Base-by-base conservation (phyloP, 1,284 basidiomycete genomes). In the Sanguinoderma infundibulare region DNA sequence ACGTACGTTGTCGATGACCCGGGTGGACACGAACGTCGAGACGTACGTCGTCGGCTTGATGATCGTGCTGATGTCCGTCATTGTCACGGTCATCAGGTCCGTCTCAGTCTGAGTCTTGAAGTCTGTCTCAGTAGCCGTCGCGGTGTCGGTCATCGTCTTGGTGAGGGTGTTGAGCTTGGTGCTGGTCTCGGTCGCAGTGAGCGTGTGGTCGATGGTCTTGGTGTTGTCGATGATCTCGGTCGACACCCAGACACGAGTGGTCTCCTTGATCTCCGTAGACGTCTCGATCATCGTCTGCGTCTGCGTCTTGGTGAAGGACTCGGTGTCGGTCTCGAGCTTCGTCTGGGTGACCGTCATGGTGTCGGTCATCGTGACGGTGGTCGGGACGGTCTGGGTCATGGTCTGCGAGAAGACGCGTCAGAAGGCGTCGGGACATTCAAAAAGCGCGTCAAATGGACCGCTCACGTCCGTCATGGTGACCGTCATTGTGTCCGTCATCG, bases 151-250 rank as follows among this genome's bases (percentile, higher is more conserved):
- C 49, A 69, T 63, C 17, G 77, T 78, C 73, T 78, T 72, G 47
- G 87, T 85, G 75, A 84, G 84, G 70, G 83, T 71, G 68, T 83
- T 79, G 67, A 80, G 76, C 72, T 81, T 74, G 17, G 86, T 87
- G 75, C 72, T 72, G 4, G 82, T 86, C 75, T 86, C 81, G 50
- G 86, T 87, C 15, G 83, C 83, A 64, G 86, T 88, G 67, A 86
- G 74, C 38, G 85, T 87, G 73, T 87, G 82, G 65, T 85, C 81
- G 59, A 82, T 40, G 20, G 76, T 81, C 73, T 81, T 74, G 60
- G 87, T 88, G 56, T 79, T 75, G 76, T 89, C 84, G 67, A 87
- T 79, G 70, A 83, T 76, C 73, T 88, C 82, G 22, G 87, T 89
- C 12, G 87, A 88, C 22, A 87, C 80, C 80, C 81, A 88, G 49